Percentiles rank a stretch among this genome's conserved stretches.
Conservation (phyloP, 2,329 filamentous ascomycete species). For the Grosmannia serpens region DNA sequence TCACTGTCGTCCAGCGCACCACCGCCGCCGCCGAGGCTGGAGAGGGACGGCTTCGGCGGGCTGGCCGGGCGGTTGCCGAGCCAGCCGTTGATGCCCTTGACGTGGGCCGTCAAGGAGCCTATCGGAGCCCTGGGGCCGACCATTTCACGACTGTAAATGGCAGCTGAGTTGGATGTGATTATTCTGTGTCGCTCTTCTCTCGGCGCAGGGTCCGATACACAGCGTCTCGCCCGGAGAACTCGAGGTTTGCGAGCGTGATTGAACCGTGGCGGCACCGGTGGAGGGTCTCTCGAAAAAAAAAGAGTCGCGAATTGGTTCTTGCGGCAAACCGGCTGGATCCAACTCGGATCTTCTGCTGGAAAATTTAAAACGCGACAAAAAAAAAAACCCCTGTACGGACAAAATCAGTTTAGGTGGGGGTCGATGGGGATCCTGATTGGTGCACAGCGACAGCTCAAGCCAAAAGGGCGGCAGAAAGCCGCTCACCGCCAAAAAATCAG, state of each 20-base stretch:
- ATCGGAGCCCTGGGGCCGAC: conserved; percentile 16
- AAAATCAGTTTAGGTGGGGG: not conserved
- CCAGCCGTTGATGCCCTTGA: conserved; percentile 10
- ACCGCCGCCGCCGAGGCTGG: conserved; percentile 4
- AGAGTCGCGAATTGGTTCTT: not conserved
- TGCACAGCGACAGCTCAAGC: not conserved
- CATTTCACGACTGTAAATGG: conserved; percentile 3
- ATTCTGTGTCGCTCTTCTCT: not conserved
- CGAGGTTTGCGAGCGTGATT: not conserved
- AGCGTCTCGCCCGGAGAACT: not conserved
- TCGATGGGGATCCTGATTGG: conserved; percentile 5
- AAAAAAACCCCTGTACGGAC: not conserved
- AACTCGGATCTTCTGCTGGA: not conserved
- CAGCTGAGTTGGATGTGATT: not conserved
- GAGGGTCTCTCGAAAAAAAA: not conserved
- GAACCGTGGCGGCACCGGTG: not conserved
- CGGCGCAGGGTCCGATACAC: not conserved
- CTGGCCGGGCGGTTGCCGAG: conserved; percentile 4
- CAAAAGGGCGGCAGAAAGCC: conserved; percentile 9
- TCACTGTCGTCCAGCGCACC: conserved; percentile 9
- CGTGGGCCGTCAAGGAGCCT: conserved; percentile 19
- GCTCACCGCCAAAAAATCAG: conserved; percentile 10
- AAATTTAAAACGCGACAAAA: conserved; percentile 1
- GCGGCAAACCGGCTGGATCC: not conserved
- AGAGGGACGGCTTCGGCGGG: conserved; percentile 6